Conservation (phyloP, 2,329 filamentous ascomycete genomes). For the Corinectria fuckeliana region DNA sequence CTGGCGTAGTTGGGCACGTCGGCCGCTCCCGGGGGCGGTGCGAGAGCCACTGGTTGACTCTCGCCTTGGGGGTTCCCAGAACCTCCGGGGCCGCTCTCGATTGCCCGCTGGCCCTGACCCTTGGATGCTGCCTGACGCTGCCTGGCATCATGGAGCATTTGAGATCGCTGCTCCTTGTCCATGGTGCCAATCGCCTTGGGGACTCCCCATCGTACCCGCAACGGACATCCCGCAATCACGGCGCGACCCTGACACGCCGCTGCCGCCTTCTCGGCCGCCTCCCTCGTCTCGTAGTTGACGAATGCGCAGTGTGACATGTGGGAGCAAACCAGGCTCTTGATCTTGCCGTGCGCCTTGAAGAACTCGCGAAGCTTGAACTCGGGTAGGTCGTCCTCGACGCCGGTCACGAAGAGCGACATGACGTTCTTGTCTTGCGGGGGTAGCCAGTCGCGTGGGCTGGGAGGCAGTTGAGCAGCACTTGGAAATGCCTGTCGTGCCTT, state of each 20-base stretch:
- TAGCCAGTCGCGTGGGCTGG: conserved; percentile 82
- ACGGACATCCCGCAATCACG: conserved; percentile 87
- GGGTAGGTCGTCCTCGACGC: conserved; percentile 93
- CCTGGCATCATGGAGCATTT: conserved; percentile 78
- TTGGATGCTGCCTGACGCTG: conserved; percentile 42
- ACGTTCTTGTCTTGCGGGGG: conserved; percentile 86
- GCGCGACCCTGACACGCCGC: conserved; percentile 85
- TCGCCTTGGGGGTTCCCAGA: conserved; percentile 32
- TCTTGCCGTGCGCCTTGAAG: conserved; percentile 86
- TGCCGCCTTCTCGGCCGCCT: conserved; percentile 85
- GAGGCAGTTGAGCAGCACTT: conserved; percentile 75
- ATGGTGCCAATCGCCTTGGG: conserved; percentile 91
- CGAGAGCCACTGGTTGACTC: conserved; percentile 55
- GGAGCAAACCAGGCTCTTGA: conserved; percentile 92
- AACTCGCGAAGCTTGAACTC: conserved; percentile 91
- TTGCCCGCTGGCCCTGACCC: conserved; percentile 29
- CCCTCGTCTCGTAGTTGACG: conserved; percentile 87
- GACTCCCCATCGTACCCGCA: conserved; percentile 90
- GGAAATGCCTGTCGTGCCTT: conserved; percentile 67
- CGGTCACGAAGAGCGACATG: conserved; percentile 92
- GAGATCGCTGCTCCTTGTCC: conserved; percentile 82
- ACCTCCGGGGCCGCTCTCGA: conserved; percentile 40
- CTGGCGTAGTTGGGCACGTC: conserved; percentile 83
- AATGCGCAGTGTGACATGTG: conserved; percentile 98
- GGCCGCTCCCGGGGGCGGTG: conserved; percentile 78